phyloP scores from a whole-genome alignment of 2,329 filamentous ascomycete species.

The Aspergillus aculeatus region DNA sequence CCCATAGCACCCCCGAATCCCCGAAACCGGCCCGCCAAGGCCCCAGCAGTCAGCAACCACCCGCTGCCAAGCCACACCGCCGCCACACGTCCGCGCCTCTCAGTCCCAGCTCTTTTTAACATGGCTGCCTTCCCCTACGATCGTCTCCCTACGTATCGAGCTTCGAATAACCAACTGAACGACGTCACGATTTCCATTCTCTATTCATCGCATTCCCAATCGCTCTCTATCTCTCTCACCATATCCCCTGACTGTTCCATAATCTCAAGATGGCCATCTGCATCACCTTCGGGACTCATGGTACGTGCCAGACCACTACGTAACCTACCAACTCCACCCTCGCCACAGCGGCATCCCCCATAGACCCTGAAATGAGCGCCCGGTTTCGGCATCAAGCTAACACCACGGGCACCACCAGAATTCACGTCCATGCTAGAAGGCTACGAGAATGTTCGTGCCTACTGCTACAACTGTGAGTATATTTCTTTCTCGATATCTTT shows the following conservation, averaged over 20 bases:
- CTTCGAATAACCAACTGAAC: background rate
- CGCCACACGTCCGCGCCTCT: constrained; percentile 29
- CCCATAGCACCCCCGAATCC: background rate
- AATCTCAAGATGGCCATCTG: constrained; percentile 40
- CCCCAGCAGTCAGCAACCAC: background rate
- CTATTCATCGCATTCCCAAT: background rate
- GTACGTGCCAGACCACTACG: constrained; percentile 25
- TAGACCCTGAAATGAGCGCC: background rate
- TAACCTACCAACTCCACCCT: background rate
- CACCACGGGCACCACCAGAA: constrained; percentile 27
- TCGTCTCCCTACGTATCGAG: background rate
- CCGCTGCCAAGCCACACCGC: constrained; percentile 39
- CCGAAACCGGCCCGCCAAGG: constrained; percentile 5
- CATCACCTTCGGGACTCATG: constrained; percentile 45
- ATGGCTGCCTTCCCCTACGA: constrained; percentile 28
- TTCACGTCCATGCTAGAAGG: constrained; percentile 46
- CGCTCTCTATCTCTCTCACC: too few species aligned
- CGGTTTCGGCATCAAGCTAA: constrained; percentile 4
- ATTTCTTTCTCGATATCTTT: too few species aligned
- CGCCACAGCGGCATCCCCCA: background rate
- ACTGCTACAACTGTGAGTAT: constrained; percentile 47
- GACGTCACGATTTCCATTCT: background rate
- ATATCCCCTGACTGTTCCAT: background rate
- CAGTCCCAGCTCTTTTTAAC: background rate
- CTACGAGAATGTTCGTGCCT: constrained; percentile 47